Percentiles rank a stretch among this genome's conserved stretches.
These are phyloP conservation scores for Darksidea phi DNA, from an alignment of 495 filamentous ascomycete species.

Conservation along the genomic window DNA sequence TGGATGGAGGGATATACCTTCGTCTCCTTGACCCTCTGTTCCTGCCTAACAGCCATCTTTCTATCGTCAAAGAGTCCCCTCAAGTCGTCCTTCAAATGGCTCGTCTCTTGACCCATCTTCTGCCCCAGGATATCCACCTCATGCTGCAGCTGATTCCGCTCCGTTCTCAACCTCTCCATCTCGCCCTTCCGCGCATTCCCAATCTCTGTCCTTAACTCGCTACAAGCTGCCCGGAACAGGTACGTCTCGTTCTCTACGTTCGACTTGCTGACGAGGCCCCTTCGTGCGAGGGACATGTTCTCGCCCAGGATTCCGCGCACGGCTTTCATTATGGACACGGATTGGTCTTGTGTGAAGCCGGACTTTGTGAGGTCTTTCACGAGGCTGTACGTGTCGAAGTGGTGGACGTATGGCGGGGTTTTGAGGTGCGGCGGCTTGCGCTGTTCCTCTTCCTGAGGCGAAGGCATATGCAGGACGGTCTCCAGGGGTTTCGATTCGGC, in stretches of 20 bases:
- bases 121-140: slow-evolving; percentile 91
- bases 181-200: slow-evolving; percentile 54
- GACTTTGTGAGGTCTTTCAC: slow-evolving; percentile 70
- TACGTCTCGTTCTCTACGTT: slow-evolving; percentile 88
- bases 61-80: slow-evolving; percentile 96
- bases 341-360: slow-evolving; percentile 68
- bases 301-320: slow-evolving; percentile 70
- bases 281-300: slow-evolving; percentile 76
- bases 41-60: slow-evolving; percentile 83
- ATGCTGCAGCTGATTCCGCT: slow-evolving; percentile 81
- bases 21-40: slow-evolving; percentile 79
- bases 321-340: slow-evolving; percentile 83
- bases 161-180: slow-evolving; percentile 71
- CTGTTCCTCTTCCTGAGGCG: slow-evolving; percentile 50
- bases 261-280: slow-evolving; percentile 72
- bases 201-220: slow-evolving; percentile 82
- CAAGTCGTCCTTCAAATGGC: slow-evolving; percentile 80
- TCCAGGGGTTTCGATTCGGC: slow-evolving; percentile 56
- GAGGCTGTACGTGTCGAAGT: slow-evolving; percentile 90
- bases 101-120: slow-evolving; percentile 73
- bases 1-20: slow-evolving; percentile 49
- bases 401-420: slow-evolving; percentile 80
- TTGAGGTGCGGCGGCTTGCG: slow-evolving; percentile 64
- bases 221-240: slow-evolving; percentile 90
- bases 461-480: slow-evolving; percentile 62